phyloP scores from a whole-genome alignment of 805 yeast species.

The Barnettozyma populi region DNA sequence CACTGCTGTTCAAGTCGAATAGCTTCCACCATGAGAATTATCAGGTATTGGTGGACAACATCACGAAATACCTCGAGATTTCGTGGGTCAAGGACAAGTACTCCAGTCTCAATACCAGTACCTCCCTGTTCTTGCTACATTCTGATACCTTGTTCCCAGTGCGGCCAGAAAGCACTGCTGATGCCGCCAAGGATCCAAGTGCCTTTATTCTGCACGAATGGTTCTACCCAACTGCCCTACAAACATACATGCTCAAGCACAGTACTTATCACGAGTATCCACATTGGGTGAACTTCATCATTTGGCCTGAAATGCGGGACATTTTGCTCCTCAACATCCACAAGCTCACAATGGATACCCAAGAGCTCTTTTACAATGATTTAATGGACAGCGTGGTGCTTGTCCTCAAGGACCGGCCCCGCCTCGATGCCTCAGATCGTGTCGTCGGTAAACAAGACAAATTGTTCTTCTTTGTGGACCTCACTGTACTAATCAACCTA shows the following conservation, averaged over 20 bases:
- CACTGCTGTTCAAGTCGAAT: conserved; percentile 12
- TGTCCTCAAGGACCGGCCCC: conserved; percentile 1
- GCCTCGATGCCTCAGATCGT: not conserved
- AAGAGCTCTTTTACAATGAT: conserved; percentile 7
- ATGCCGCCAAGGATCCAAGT: not conserved
- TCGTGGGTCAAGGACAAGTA: conserved; percentile 10
- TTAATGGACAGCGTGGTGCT: conserved; percentile 10
- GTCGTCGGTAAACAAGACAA: conserved; percentile 1
- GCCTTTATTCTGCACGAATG: conserved; percentile 10
- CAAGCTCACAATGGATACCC: conserved; percentile 2
- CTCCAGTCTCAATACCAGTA: not conserved
- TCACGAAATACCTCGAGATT: conserved; percentile 7
- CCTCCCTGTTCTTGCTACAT: conserved; percentile 4
- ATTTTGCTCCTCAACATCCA: conserved; percentile 5
- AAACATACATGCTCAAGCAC: conserved; percentile 7
- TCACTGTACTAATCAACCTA: conserved; percentile 4
- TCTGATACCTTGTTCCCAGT: conserved; percentile 8
- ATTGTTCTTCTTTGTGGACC: conserved; percentile 8
- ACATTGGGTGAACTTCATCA: conserved; percentile 13
- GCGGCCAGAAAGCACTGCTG: not conserved
- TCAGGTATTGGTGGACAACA: conserved; percentile 6
- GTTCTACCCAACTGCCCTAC: conserved; percentile 13
- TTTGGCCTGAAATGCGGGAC: conserved; percentile 16
- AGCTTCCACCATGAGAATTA: conserved; percentile 2
- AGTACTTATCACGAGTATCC: conserved; percentile 8